Evolutionary conservation across 2,329 filamentous ascomycete species (phyloP).

Genomic region (Xylaria sp.): DNA sequence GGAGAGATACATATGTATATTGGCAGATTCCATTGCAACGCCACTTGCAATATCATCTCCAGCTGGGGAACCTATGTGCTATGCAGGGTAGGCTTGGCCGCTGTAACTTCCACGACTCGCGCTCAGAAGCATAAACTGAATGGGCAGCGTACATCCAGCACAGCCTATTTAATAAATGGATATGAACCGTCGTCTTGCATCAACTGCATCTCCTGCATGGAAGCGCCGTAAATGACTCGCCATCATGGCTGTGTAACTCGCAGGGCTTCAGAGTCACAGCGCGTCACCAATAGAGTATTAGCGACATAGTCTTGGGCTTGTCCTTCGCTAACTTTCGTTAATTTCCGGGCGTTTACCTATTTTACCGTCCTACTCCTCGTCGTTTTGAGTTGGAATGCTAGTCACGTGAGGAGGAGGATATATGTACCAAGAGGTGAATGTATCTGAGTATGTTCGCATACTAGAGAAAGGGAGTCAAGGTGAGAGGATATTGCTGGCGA

Average conservation of each 20-base stretch:
- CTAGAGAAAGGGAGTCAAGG: too few relatives aligned
- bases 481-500: too few relatives aligned
- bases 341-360: background rate
- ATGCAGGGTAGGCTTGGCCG: background rate
- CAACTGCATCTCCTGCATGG: constrained; percentile 23
- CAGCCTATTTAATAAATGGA: constrained; percentile 1
- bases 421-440: background rate
- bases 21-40: too few relatives aligned
- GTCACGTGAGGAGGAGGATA: constrained; percentile 18
- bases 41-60: background rate
- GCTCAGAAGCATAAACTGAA: background rate
- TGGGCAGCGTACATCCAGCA: too few relatives aligned
- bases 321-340: background rate
- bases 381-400: background rate
- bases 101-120: background rate
- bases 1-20: background rate
- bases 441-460: too few relatives aligned
- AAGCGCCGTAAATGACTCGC: constrained; percentile 12
- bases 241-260: constrained; percentile 1
- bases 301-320: background rate
- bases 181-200: constrained; percentile 4
- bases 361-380: background rate
- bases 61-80: background rate
- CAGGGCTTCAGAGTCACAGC: background rate
- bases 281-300: background rate